Conservation (phyloP, 805 yeast genomes). For the Zygosaccharomyces lentus region DNA sequence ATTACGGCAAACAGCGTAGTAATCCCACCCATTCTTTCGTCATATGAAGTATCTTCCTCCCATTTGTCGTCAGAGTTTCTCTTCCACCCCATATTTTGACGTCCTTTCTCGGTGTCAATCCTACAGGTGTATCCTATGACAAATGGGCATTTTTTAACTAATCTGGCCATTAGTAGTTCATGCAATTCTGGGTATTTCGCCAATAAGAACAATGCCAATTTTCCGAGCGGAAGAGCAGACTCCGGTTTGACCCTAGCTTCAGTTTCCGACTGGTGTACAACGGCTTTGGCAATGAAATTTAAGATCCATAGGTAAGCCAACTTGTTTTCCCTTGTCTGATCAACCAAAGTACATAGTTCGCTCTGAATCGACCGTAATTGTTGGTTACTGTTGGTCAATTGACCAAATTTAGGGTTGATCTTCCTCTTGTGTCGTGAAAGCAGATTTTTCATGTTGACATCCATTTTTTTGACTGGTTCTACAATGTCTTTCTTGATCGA, state of each 20-base stretch:
- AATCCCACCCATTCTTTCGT: constrained; percentile 86
- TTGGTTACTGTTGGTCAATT: constrained; percentile 63
- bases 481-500: constrained; percentile 60
- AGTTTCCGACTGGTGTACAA: constrained; percentile 87
- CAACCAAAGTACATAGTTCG: constrained; percentile 50
- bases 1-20: constrained; percentile 74
- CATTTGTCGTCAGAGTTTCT: constrained; percentile 40
- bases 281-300: constrained; percentile 78
- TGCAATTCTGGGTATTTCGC: constrained; percentile 42
- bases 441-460: constrained; percentile 50
- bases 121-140: constrained; percentile 76
- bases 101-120: constrained; percentile 77
- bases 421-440: constrained; percentile 62
- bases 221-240: constrained; percentile 76
- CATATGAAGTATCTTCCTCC: constrained; percentile 62
- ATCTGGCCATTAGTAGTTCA: constrained; percentile 57
- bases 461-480: constrained; percentile 45
- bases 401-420: constrained; percentile 88
- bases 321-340: constrained; percentile 44
- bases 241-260: constrained; percentile 79
- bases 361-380: constrained; percentile 53
- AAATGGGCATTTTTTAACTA: constrained; percentile 87
- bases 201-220: constrained; percentile 53
- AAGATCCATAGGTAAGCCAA: constrained; percentile 67
- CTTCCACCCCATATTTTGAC: constrained; percentile 85